These are phyloP conservation scores for Parachaetomium inaequale DNA, from an alignment of 495 filamentous ascomycete species.

Conservation along the genomic window DNA sequence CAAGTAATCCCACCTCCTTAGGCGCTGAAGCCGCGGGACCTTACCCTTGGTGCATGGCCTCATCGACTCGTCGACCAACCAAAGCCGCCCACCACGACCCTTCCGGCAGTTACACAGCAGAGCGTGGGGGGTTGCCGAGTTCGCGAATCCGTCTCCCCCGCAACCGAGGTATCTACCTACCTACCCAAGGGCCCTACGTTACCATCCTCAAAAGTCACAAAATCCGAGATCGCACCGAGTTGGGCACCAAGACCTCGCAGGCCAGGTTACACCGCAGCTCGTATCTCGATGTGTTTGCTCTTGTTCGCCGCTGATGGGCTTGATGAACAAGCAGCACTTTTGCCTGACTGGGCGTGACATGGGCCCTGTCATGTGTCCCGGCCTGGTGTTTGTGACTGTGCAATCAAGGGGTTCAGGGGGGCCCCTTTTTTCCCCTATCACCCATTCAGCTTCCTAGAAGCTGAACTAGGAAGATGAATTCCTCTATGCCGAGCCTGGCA, in stretches of 20 bases:
- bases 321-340: background rate
- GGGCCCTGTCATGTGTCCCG: background rate
- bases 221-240: background rate
- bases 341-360: background rate
- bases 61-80: background rate
- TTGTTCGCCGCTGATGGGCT: background rate
- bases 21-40: background rate
- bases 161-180: background rate
- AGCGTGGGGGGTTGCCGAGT: background rate
- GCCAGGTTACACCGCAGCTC: constrained; percentile 28
- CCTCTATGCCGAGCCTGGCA: too few species aligned
- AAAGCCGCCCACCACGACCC: background rate
- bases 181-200: too few species aligned
- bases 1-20: background rate
- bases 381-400: background rate
- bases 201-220: background rate
- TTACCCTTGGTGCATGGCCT: background rate
- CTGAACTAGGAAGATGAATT: too few species aligned
- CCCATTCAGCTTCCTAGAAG: background rate
- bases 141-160: background rate
- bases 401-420: background rate
- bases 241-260: background rate
- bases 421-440: background rate
- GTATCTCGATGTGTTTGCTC: constrained; percentile 18
- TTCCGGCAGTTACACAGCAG: constrained; percentile 4